Evolutionary conservation across 1,139 yeast species (phyloP).

Genomic region (Geotrichum bryndzae): DNA sequence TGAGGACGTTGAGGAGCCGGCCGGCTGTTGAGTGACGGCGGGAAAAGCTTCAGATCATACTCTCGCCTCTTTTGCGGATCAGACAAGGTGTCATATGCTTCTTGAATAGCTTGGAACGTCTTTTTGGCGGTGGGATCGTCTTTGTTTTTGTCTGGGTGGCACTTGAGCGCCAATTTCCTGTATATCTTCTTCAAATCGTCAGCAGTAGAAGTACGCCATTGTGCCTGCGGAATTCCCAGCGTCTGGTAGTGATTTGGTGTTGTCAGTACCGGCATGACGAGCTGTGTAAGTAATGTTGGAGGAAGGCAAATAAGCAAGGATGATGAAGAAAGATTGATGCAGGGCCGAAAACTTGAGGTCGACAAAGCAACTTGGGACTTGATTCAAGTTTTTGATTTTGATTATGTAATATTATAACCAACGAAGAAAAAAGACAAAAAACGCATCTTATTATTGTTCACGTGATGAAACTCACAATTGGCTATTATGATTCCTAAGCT

Average conservation of each 20-base stretch:
- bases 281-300: no score
- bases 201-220: slow-evolving; percentile 58
- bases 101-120: slow-evolving; percentile 77
- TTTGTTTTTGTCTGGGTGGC: slow-evolving; percentile 86
- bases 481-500: no score
- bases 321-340: no score
- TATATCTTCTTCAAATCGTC: slow-evolving; percentile 90
- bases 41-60: slow-evolving; percentile 6
- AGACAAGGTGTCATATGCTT: slow-evolving; percentile 75
- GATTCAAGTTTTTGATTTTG: no score
- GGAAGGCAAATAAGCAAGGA: no score
- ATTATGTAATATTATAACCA: no score
- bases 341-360: no score
- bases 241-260: neutral
- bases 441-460: no score
- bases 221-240: slow-evolving; percentile 2
- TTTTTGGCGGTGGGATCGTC: slow-evolving; percentile 61
- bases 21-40: neutral
- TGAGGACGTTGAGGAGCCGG: neutral
- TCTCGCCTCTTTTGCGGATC: slow-evolving; percentile 33
- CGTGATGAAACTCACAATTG: no score
- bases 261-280: neutral
- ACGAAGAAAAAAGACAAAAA: no score
- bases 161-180: slow-evolving; percentile 68
- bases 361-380: no score